Evolutionary conservation across 352 stramenopile species (phyloP).

Genomic region (Globisporangium ultimum): DNA sequence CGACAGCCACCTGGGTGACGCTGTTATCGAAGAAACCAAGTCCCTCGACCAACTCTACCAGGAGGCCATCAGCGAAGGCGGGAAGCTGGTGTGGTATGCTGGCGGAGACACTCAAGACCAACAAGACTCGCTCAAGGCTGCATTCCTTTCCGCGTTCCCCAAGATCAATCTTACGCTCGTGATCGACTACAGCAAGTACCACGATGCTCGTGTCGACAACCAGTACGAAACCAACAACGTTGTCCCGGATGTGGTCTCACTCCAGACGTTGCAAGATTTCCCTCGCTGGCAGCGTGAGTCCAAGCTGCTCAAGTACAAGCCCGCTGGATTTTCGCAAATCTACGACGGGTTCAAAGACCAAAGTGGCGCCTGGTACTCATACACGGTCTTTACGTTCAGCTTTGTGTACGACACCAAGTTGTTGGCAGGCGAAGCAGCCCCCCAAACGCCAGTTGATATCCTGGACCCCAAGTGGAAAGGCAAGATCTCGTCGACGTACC

Average conservation of each 20-base stretch:
- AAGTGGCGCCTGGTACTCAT: constrained; percentile 31
- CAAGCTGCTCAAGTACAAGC: constrained; percentile 55
- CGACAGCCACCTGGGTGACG: too few species aligned
- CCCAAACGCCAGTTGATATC: constrained; percentile 25
- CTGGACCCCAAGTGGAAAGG: constrained; percentile 28
- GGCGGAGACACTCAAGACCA: constrained; percentile 32
- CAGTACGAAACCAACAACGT: constrained; percentile 41
- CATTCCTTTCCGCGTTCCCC: constrained; percentile 34
- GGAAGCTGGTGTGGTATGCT: constrained; percentile 44
- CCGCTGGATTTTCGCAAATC: constrained; percentile 46
- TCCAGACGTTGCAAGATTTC: constrained; percentile 59
- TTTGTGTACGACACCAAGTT: constrained; percentile 37
- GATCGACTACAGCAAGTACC: constrained; percentile 54
- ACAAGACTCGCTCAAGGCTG: constrained; percentile 18
- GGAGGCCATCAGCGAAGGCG: constrained; percentile 46
- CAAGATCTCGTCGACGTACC: constrained; percentile 45
- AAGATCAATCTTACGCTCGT: constrained; percentile 60
- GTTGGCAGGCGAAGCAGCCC: constrained; percentile 5
- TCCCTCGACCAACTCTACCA: constrained; percentile 39
- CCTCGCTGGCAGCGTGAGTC: constrained; percentile 36
- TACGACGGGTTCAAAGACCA: constrained; percentile 39
- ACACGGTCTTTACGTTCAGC: constrained; percentile 39
- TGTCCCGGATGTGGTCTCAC: constrained; percentile 35
- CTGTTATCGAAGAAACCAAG: constrained; percentile 33
- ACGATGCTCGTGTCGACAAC: constrained; percentile 18